Evolutionary conservation across 202 grass and related monocot species (phyloP), one percentile per base, ranked within the genome.

Genomic region (Eragrostis tef): DNA sequence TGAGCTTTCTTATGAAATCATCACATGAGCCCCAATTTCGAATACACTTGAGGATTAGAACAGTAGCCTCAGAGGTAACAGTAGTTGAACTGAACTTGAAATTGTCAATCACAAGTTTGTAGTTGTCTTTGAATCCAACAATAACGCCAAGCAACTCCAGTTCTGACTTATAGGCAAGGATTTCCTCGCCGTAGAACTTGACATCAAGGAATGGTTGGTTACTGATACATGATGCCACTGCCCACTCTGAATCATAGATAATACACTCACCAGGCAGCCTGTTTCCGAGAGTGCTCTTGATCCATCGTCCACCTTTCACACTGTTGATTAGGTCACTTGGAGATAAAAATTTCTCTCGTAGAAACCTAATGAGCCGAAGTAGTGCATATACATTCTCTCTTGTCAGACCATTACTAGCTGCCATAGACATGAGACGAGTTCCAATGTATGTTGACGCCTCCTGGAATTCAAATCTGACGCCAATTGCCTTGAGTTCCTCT

Each of bases 141-240:
- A 68, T 22, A 79, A 91, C 88, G 78, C 90, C 93, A 52, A 96
- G 62, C 49, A 96, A 93, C 46, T 87, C 42, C 0, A 96, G 90
- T 70, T 96, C 93, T 4, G 11, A 19, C 68, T 81, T 89, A 73
- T 87, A 96, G 3, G 19, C 1, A 49, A 71, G 48, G 10, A 96
- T 90, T 10, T 11, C 54, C 45, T 83, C 31, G 0, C 90, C 93
- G 13, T 93, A 96, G 48, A 78, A 90, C 1, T 29, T 19, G 6
- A 76, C 57, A 79, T 97, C 90, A 81, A 97, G 80, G 16, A 91
- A 91, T 26, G 93, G 81, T 10, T 71, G 85, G 80, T 41, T 58
- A 85, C 85, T 86, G n/a, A 97, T 84, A 60, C 63, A 41, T 16
- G 83, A 85, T 26, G 64, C 86, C n/a, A 83, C 61, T 20, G 1